Base-by-base conservation (phyloP, 2,329 filamentous ascomycete species). In the Aspergillus clavatus region DNA sequence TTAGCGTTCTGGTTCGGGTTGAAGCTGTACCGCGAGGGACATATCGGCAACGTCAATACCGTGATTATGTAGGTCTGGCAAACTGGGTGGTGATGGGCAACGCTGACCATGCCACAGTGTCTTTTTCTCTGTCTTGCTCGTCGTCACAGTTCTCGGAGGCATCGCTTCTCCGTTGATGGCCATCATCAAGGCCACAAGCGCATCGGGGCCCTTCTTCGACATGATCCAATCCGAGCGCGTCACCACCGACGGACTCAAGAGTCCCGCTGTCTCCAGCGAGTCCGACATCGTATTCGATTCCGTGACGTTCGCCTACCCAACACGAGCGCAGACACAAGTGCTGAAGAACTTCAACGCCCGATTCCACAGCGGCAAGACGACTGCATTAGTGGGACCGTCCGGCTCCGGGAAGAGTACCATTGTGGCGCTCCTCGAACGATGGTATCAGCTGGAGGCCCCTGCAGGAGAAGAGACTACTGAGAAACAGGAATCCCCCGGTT, bases 261-360 rank as follows among this genome's bases (percentile, higher is more conserved):
- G 67, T 1, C 75, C 76, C 1, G 72, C 78, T n/a, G 72, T 76
- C 14, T 73, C 73, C 1, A 70, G 72, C 2, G 67, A 63, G 5
- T 67, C 69, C 14, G 76, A 84, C 41, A 83, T 87, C 39, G 66
- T 76, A 4, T 79, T 90, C 22, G 42, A 79, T 8, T 72, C 80
- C 33, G 78, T 90, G 8, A 78, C 75, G n/a, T 89, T 90, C 57
- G 79, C 84, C 2, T 90, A 90, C 56, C 86, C 86, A 0, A 69
- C 53, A 47, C 68, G 70, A 3, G 60, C 67, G 0, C 57, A 63
- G 14, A 58, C 65, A 4, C 58, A 57, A 7, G 62, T 71, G 1
- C 49, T 73, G 1, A 60, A 67, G 21, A 55, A 59, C 2, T 53
- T 73, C 11, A 52, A 60, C 49, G 45, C 67, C 19, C 48, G 46